These are phyloP conservation scores for Pseudogymnoascus verrucosus DNA, from an alignment of 2,329 filamentous ascomycete species.

Conservation along the genomic window DNA sequence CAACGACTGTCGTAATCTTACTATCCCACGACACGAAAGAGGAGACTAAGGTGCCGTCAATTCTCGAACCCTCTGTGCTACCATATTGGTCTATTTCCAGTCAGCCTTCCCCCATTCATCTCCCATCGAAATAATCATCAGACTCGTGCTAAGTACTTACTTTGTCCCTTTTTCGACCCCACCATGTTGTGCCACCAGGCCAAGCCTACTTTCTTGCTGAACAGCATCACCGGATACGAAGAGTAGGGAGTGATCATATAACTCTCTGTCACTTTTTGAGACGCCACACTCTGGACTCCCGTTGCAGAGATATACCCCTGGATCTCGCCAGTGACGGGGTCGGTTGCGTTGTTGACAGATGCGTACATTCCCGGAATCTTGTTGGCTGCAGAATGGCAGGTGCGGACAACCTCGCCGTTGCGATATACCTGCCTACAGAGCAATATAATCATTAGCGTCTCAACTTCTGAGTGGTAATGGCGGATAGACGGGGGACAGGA, in stretches of 20 bases:
- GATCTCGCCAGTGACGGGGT: slow-evolving; percentile 29
- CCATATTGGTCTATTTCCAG: slow-evolving; percentile 30
- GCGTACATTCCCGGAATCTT: slow-evolving; percentile 34
- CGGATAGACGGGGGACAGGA: neutral
- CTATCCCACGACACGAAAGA: slow-evolving; percentile 37
- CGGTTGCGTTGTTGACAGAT: slow-evolving; percentile 36
- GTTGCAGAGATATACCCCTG: slow-evolving; percentile 35
- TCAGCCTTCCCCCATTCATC: neutral
- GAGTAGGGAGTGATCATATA: slow-evolving; percentile 35
- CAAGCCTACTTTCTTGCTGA: slow-evolving; percentile 32
- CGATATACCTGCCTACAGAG: slow-evolving; percentile 29
- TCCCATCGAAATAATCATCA: neutral
- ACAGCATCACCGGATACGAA: slow-evolving; percentile 17
- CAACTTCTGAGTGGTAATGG: neutral
- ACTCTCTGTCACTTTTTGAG: slow-evolving; percentile 33
- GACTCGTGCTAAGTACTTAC: slow-evolving; percentile 19
- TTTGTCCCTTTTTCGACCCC: slow-evolving; percentile 37
- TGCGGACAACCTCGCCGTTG: slow-evolving; percentile 34
- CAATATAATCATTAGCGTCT: neutral
- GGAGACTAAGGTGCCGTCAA: slow-evolving; percentile 33
- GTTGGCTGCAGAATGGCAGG: slow-evolving; percentile 34
- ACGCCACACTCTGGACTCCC: slow-evolving; percentile 34
- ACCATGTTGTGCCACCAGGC: slow-evolving; percentile 38
- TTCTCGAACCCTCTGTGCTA: slow-evolving; percentile 34
- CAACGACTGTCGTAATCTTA: slow-evolving; percentile 34